Evolutionary conservation across 2,329 filamentous ascomycete species (phyloP).

Genomic region (Sporothrix pallida): DNA sequence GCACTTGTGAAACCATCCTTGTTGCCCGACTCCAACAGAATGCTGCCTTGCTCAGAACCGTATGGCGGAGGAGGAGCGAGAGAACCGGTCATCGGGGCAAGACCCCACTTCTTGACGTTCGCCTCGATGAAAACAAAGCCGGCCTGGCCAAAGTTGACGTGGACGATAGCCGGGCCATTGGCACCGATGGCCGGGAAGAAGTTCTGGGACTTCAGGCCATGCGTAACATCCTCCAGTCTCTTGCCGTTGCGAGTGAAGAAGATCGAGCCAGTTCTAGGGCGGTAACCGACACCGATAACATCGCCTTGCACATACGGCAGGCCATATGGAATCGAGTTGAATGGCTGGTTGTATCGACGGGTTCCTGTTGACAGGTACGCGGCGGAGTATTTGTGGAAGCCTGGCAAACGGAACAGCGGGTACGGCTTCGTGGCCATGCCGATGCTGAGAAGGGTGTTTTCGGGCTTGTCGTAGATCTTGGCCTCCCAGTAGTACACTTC

Average conservation of each 20-base stretch:
- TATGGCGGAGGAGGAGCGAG: constrained; percentile 95
- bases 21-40: constrained; percentile 84
- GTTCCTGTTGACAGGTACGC: constrained; percentile 89
- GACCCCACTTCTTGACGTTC: constrained; percentile 99
- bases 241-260: constrained; percentile 99
- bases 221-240: constrained; percentile 90
- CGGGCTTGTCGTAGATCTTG: constrained; percentile 97
- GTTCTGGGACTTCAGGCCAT: constrained; percentile 92
- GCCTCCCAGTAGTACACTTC: constrained; percentile 99
- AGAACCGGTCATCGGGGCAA: constrained; percentile 94
- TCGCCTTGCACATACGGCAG: constrained; percentile 89
- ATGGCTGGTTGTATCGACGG: constrained; percentile 91
- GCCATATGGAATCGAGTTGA: constrained; percentile 77
- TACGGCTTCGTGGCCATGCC: constrained; percentile 98
- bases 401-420: constrained; percentile 89
- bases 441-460: constrained; percentile 83
- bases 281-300: constrained; percentile 93
- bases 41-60: constrained; percentile 95
- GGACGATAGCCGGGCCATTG: constrained; percentile 87
- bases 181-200: constrained; percentile 98
- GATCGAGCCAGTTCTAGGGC: constrained; percentile 89
- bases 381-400: constrained; percentile 89
- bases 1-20: constrained; percentile 60
- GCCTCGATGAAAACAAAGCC: constrained; percentile 99
- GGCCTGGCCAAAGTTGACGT: constrained; percentile 97